A percentile compares a stretch with the other conserved stretches of the same genome.
These are phyloP conservation scores for Anisodus acutangulus DNA, from an alignment of 257 asterid genomes.

Conservation along the genomic window DNA sequence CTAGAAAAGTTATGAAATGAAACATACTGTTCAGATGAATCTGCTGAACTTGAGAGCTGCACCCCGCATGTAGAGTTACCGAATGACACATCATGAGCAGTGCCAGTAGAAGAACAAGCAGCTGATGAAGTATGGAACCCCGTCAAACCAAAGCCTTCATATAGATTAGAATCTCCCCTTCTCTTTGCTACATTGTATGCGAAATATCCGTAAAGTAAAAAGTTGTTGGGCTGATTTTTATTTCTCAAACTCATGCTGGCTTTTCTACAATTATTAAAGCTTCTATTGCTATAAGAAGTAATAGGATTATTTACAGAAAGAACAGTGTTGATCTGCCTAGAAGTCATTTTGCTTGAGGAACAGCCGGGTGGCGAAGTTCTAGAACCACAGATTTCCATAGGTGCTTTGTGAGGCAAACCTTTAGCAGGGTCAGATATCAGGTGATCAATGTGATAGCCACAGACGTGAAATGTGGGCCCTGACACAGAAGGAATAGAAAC, in stretches of 20 bases:
- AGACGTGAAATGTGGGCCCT: constrained; percentile 72
- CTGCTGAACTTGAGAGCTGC: constrained; percentile 53
- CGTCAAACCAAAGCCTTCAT: constrained; percentile 56
- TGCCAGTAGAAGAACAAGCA: constrained; percentile 59
- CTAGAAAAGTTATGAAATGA: constrained; percentile 24
- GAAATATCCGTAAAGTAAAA: constrained; percentile 66
- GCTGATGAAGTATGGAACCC: constrained; percentile 54
- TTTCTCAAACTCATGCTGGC: constrained; percentile 71
- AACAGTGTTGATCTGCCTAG: constrained; percentile 42
- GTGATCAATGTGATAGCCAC: constrained; percentile 67
- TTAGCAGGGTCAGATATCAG: constrained; percentile 49
- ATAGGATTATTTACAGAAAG: constrained; percentile 49
- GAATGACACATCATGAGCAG: constrained; percentile 68
- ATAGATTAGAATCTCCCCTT: constrained; percentile 50
- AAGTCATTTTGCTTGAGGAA: constrained; percentile 46
- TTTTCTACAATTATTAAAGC: constrained; percentile 50
- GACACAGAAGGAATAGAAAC: constrained; percentile 78
- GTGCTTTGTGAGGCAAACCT: constrained; percentile 41
- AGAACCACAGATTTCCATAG: constrained; percentile 67
- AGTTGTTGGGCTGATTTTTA: constrained; percentile 66
- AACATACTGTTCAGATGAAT: constrained; percentile 70
- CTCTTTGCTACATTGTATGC: constrained; percentile 62
- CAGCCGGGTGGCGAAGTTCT: constrained; percentile 43
- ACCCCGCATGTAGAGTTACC: constrained; percentile 56
- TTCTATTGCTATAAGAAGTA: constrained; percentile 47